These are phyloP conservation scores for Corchorus olitorius DNA, from an alignment of 345 rosid species.

Conservation along the genomic window DNA sequence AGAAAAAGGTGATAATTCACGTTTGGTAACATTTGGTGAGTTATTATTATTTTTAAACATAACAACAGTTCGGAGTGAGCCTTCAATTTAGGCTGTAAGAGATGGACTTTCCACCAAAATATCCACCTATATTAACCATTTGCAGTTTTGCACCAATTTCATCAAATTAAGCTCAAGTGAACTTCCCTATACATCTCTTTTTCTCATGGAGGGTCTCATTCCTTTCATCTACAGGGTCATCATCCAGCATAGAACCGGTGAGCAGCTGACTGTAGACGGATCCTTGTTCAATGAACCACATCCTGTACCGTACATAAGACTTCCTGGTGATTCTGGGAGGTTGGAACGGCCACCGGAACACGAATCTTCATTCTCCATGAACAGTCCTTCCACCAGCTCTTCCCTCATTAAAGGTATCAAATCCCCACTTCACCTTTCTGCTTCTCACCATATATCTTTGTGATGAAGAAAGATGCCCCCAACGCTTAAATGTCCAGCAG, in stretches of 20 bases:
- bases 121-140: too few relatives aligned
- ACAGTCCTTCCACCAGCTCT: neutral
- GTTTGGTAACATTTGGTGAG: too few relatives aligned
- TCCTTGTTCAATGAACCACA: too few relatives aligned
- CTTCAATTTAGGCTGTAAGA: too few relatives aligned
- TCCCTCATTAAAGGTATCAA: neutral
- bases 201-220: too few relatives aligned
- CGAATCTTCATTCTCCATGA: neutral
- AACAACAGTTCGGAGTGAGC: too few relatives aligned
- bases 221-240: neutral
- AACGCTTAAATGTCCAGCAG: neutral
- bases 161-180: too few relatives aligned
- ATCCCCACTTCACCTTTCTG: neutral
- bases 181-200: too few relatives aligned
- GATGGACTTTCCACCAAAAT: too few relatives aligned
- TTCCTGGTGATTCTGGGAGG: neutral
- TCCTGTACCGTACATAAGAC: neutral
- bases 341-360: neutral
- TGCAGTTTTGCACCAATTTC: too few relatives aligned
- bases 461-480: neutral
- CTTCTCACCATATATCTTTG: neutral
- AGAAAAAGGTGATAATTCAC: too few relatives aligned
- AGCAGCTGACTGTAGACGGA: neutral
- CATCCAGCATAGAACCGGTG: neutral
- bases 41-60: too few relatives aligned